A percentile compares a stretch with the other conserved stretches of the same genome.
These are phyloP conservation scores for Mycena maculata DNA, from an alignment of 768 basidiomycete species.

Conservation along the genomic window DNA sequence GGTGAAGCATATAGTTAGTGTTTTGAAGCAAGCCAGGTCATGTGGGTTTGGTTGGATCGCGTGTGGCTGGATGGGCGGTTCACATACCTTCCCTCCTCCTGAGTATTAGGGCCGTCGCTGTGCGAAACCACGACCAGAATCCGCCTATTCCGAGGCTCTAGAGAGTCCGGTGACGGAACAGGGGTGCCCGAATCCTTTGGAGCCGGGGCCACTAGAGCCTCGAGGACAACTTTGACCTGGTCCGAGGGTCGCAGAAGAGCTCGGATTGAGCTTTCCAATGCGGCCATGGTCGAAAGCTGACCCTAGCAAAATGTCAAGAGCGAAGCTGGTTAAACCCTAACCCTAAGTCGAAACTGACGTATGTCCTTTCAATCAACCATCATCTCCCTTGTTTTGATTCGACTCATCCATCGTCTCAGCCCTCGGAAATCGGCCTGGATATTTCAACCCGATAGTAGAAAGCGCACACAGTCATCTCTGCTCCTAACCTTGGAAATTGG, in stretches of 20 bases:
- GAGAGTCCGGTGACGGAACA: slow-evolving; percentile 14
- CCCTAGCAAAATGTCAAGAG: background rate
- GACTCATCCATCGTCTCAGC: too few relatives aligned
- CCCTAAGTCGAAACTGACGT: background rate
- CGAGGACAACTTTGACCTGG: slow-evolving; percentile 55
- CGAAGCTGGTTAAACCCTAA: background rate
- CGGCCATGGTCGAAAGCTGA: slow-evolving; percentile 22
- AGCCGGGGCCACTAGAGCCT: slow-evolving; percentile 46
- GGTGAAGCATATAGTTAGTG: slow-evolving; percentile 2
- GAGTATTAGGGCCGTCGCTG: slow-evolving; percentile 51
- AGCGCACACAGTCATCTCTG: too few relatives aligned
- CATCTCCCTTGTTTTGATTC: too few relatives aligned
- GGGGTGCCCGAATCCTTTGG: slow-evolving; percentile 13
- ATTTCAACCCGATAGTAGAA: too few relatives aligned
- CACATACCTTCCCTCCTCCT: slow-evolving; percentile 69
- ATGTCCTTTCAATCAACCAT: too few relatives aligned
- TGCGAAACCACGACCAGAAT: slow-evolving; percentile 66
- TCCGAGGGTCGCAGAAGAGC: slow-evolving; percentile 56
- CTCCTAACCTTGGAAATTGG: too few relatives aligned
- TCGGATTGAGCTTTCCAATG: slow-evolving; percentile 35
- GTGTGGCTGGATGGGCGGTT: background rate
- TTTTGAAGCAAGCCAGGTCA: slow-evolving; percentile 8
- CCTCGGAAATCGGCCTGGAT: too few relatives aligned
- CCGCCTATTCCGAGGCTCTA: slow-evolving; percentile 42
- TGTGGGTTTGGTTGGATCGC: slow-evolving; percentile 2